Percentiles rank a stretch among this genome's conserved stretches.
Conservation (phyloP, 176 grass and related monocot genomes). For the Musa schizocarpa region DNA sequence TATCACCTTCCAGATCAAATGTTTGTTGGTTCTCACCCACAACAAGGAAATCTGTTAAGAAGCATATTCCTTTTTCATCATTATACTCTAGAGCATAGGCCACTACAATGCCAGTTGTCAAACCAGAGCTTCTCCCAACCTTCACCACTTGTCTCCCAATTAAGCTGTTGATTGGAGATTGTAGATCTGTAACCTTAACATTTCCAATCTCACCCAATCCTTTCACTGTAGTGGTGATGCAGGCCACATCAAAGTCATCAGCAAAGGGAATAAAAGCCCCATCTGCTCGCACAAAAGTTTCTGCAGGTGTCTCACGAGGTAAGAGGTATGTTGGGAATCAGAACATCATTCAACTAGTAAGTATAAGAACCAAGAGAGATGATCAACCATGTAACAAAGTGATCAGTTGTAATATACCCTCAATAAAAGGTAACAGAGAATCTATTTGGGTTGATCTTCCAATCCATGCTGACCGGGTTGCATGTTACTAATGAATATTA, state of each 20-base stretch:
- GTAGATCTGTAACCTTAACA: slow-evolving; percentile 80
- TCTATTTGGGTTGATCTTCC: not conserved
- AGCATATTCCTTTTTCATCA: slow-evolving; percentile 93
- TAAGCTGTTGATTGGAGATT: slow-evolving; percentile 65
- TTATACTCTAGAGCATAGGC: slow-evolving; percentile 96
- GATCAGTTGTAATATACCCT: not conserved
- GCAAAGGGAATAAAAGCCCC: slow-evolving; percentile 93
- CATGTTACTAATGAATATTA: too few relatives aligned
- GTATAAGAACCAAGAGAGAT: not conserved
- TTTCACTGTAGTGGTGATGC: slow-evolving; percentile 66
- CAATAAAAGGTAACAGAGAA: not conserved
- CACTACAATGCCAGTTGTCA: slow-evolving; percentile 77
- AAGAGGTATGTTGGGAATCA: slow-evolving; percentile 49
- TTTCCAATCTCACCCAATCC: slow-evolving; percentile 74
- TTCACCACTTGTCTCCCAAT: slow-evolving; percentile 82
- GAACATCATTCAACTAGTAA: not conserved
- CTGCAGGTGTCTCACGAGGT: slow-evolving; percentile 38
- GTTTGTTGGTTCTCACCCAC: slow-evolving; percentile 89
- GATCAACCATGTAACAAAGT: not conserved
- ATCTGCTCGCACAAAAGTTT: slow-evolving; percentile 96
- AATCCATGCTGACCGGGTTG: not conserved
- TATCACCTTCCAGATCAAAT: slow-evolving; percentile 95
- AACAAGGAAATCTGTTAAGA: slow-evolving; percentile 93
- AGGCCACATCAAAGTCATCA: slow-evolving; percentile 71
- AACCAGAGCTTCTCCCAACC: slow-evolving; percentile 87